Base-by-base conservation (phyloP, 1,284 basidiomycete species). In the Psilocybe mexicana region DNA sequence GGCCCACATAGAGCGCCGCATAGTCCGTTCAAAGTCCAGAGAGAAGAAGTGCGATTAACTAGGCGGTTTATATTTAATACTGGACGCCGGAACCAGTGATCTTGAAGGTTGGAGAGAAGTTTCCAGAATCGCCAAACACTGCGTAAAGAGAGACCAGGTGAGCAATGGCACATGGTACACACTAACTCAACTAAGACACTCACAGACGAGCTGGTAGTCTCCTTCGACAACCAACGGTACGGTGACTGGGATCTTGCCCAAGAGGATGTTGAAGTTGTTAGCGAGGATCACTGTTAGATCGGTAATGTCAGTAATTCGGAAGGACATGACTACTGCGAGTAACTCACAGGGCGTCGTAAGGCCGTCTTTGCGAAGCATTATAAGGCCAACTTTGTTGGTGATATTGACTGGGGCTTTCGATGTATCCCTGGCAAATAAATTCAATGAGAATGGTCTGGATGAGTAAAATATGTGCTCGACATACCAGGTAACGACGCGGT, bases 41-140 rank as follows among this genome's bases (percentile, higher is more conserved):
- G 51, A 28, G 28, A 42, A 6, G 38, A 40, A 3, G 18, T 18
- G 18, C 18, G 18, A 18, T 18, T 18, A 18, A 23, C 45, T 46
- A 52, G 18, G 35, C 42, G 30, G 42, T 44, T 18, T 25, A 28
- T 42, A 26, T 33, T 59, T 36, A 61, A 30, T 50, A 61, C 28
- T 43, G 25, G 25, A 57, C 35, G 10, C 61, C 59, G n/a, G 62
- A 55, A 4, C 63, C 63, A 12, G 61, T 69, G 55, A 79, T 77
- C 6, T 66, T 70, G 60, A 79, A 79, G 24, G 60, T 26, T 18
- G 70, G 68, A 48, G 71, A 72, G 24, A 69, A 67, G 59, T 74
- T 72, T 45, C 72, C 72, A 54, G 72, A 74, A 57, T 74, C 70
- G 42, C 72, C 72, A 57, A 74, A 69, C 24, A 74, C 72, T 73